Base-by-base conservation (phyloP, 169 alveolate genomes). In the Plasmodium adleri region DNA sequence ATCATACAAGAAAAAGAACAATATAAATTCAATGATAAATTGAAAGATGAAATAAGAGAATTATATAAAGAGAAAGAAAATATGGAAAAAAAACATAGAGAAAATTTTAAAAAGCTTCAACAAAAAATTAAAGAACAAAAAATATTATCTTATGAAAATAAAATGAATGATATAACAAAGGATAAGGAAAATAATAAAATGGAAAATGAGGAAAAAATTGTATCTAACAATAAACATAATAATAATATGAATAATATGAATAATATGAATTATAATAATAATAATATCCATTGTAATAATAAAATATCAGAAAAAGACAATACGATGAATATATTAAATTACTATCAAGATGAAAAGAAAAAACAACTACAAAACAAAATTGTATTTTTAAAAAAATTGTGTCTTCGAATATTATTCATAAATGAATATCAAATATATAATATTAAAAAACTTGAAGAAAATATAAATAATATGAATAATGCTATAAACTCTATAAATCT, bases 91-190 rank as follows among this genome's bases (percentile, higher is more conserved):
- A 83, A 83, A 58, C 91, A 83, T 39, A 83, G 91, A 68, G 91
- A 83, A 68, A 73, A 83, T 50, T 83, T 83, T 72, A 83, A 83
- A 58, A 67, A 70, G 28, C 13, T 83, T 4, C 91, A 83, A 62
- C 91, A 83, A 83, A 83, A 83, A 83, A 68, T 83, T 60, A 83
- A 83, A 52, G 91, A 83, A 26, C 91, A 83, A 68, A 83, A 83
- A 83, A 83, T 83, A 12, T 49, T 83, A 39, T 83, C 91, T 1
- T 68, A 78, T 15, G 91, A 83, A 63, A 70, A 83, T 60, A 83
- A 83, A 83, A 54, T 83, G 32, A 78, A 83, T 50, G 85, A 83
- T 17, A 28, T 83, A 10, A 24, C 70, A 22, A 83, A 83, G 49
- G 47, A 43, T 59, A 83, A 83, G 32, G 20, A 83, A 5, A 83